These are phyloP conservation scores for Filobasidium floriforme DNA, from an alignment of 768 basidiomycete species.

Conservation along the genomic window DNA sequence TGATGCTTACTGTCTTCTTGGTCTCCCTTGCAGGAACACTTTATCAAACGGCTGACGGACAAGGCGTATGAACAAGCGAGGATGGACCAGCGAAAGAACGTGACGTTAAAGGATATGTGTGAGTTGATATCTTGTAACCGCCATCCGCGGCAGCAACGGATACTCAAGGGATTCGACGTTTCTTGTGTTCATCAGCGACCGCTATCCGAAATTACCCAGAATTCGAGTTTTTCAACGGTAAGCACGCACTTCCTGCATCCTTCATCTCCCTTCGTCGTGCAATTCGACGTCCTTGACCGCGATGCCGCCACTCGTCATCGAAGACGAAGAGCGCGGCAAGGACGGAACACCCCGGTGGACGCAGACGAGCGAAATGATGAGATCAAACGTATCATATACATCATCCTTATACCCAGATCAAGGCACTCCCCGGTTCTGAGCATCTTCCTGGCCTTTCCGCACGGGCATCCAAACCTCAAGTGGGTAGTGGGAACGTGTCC, in stretches of 20 bases:
- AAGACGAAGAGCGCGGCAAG: background rate
- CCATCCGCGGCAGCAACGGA: background rate
- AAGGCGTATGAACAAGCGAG: slow-evolving; percentile 65
- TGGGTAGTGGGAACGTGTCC: too few species aligned
- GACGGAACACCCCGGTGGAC: background rate
- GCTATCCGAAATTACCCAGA: background rate
- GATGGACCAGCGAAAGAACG: slow-evolving; percentile 63
- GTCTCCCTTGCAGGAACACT: slow-evolving; percentile 58
- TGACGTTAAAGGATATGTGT: slow-evolving; percentile 77
- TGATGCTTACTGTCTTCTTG: background rate
- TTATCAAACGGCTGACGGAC: slow-evolving; percentile 65
- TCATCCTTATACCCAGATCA: slow-evolving; percentile 5
- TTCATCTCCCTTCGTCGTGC: too few species aligned
- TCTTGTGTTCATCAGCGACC: background rate
- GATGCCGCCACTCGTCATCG: background rate
- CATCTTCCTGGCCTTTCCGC: background rate
- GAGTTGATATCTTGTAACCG: slow-evolving; percentile 29
- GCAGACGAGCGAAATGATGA: slow-evolving; percentile 14
- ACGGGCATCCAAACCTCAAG: background rate
- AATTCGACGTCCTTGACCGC: too few species aligned
- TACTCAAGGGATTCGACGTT: background rate
- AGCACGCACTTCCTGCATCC: too few species aligned
- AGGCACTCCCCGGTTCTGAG: slow-evolving; percentile 2
- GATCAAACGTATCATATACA: slow-evolving; percentile 9
- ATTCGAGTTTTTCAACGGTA: slow-evolving; percentile 5